phyloP scores from a whole-genome alignment of 805 yeast species.

The Myxozyma nipponensis region DNA sequence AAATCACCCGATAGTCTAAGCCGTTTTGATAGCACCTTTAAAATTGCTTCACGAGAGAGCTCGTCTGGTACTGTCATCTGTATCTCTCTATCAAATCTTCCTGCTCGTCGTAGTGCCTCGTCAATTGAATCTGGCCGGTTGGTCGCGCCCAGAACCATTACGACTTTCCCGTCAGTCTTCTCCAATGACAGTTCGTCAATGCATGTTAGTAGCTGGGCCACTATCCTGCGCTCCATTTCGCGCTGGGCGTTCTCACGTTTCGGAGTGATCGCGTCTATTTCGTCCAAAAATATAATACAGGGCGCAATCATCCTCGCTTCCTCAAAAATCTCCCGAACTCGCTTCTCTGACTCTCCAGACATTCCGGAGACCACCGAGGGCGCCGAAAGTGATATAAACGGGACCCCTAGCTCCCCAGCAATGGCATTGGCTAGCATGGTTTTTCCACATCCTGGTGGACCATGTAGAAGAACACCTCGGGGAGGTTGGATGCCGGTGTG shows the following conservation, averaged over 20 bases:
- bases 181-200: conserved; percentile 86
- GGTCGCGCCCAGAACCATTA: conserved; percentile 92
- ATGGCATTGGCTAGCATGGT: conserved; percentile 94
- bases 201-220: conserved; percentile 88
- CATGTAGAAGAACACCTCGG: conserved; percentile 80
- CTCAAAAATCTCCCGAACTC: conserved; percentile 84
- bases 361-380: conserved; percentile 97
- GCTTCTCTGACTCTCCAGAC: conserved; percentile 98
- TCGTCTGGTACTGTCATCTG: conserved; percentile 94
- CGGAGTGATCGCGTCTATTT: conserved; percentile 97
- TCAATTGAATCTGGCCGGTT: conserved; percentile 95
- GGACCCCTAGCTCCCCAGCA: conserved; percentile 82
- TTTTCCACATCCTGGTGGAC: conserved; percentile 99
- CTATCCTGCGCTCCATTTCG: conserved; percentile 96
- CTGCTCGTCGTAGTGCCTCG: conserved; percentile 92
- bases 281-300: conserved; percentile 88
- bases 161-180: conserved; percentile 89
- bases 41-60: conserved; percentile 67
- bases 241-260: conserved; percentile 97
- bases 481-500: conserved; percentile 95
- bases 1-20: conserved; percentile 65
- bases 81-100: conserved; percentile 93
- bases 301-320: conserved; percentile 91
- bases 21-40: conserved; percentile 46
- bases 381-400: conserved; percentile 86